These are phyloP conservation scores for Xylariaceae sp. DNA, from an alignment of 2,329 filamentous ascomycete species.

Conservation along the genomic window DNA sequence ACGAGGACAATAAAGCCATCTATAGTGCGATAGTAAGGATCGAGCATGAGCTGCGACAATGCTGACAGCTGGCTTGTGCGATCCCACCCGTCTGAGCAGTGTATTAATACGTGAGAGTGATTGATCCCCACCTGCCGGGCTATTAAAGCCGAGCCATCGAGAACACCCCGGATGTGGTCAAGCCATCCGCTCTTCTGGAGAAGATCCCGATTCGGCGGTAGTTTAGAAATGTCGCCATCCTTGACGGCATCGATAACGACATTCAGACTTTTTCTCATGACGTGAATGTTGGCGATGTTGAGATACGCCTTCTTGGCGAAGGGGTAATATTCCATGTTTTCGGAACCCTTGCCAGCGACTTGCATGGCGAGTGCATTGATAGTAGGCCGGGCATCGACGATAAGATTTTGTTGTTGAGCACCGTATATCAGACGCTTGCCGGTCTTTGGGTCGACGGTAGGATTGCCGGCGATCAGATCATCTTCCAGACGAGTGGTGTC, in stretches of 20 bases:
- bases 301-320: conserved; percentile 89
- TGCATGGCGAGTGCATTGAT: conserved; percentile 96
- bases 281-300: conserved; percentile 97
- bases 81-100: conserved; percentile 99
- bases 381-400: conserved; percentile 90
- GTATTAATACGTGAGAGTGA: conserved; percentile 92
- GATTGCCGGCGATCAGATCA: conserved; percentile 57
- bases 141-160: conserved; percentile 83
- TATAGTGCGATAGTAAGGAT: conserved; percentile 91
- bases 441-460: conserved; percentile 56
- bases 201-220: conserved; percentile 78
- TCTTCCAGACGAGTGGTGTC: conserved; percentile 68
- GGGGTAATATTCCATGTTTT: conserved; percentile 97
- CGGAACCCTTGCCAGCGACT: conserved; percentile 85
- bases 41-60: conserved; percentile 86
- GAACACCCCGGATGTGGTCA: conserved; percentile 78
- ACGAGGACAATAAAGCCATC: conserved; percentile 92
- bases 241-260: conserved; percentile 88
- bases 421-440: conserved; percentile 73
- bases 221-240: conserved; percentile 81
- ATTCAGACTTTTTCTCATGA: conserved; percentile 89
- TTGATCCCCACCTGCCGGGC: conserved; percentile 84
- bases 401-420: conserved; percentile 88
- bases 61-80: conserved; percentile 93
- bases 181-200: conserved; percentile 86